Base-by-base conservation (phyloP, 192 early-diverging fungal genomes). In the Podila epigama region DNA sequence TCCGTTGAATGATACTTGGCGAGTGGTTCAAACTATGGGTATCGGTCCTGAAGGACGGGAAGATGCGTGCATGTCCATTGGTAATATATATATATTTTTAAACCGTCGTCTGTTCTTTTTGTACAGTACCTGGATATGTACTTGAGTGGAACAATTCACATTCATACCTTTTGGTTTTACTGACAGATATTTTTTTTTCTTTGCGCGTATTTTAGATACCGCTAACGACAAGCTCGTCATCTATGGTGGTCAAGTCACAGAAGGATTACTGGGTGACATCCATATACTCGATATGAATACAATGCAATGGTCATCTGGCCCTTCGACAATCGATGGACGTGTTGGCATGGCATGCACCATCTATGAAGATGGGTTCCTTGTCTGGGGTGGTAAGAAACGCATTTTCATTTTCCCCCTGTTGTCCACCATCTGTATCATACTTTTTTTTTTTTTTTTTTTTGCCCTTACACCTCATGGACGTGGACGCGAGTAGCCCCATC, bases 361-460 rank as follows among this genome's bases (percentile, higher is more conserved):
- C 37, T 61, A 51, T 28, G 52, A 75, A 5, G 70, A 75, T 15
- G 70, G 70, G 3, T 66, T 75, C n/a, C 36, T 66, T 18, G 40
- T 51, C 8, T 66, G 63, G 63, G 70, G 70, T 5, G 70, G 70
- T 60, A 66, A 10, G 36, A 32, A 5, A 9, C 10, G 12, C 20
- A 8, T n/a, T 13, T n/a, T 1, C 18, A 37, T 28, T 36, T 40
- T 54, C 40, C 34, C 53, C 32, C 11, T 33, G 32, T 55, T n/a
- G n/a, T n/a, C n/a, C n/a, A n/a, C n/a, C n/a, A n/a, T n/a, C n/a
- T n/a, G n/a, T n/a, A n/a, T n/a, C n/a, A n/a, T n/a, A 36, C 33
- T 58, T 58, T 58, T 58, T 32, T 57, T n/a, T 33, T 20, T 22
- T 39, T 57, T 57, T 34, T 57, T 22, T 1, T 6, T 58, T 39